Evolutionary conservation across 2,329 filamentous ascomycete species (phyloP).

Genomic region (Fusarium agapanthi): DNA sequence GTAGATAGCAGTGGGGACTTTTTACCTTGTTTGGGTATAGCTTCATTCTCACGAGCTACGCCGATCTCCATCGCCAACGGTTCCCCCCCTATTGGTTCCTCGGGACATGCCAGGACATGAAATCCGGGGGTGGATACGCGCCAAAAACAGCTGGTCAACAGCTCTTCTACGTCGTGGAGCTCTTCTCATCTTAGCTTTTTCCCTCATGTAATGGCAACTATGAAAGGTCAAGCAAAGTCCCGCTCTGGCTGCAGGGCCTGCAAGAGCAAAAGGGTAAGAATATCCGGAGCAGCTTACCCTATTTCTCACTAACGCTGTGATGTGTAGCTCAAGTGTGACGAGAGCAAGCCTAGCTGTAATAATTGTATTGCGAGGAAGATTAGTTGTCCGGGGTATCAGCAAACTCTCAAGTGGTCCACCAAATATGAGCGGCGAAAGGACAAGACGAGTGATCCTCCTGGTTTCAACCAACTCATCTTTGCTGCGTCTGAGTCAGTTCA

Average conservation of each 20-base stretch:
- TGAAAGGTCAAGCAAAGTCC: constrained; percentile 26
- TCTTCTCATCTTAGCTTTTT: background rate
- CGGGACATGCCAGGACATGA: background rate
- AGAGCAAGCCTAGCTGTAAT: constrained; percentile 15
- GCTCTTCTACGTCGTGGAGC: constrained; percentile 9
- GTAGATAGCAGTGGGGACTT: constrained; percentile 19
- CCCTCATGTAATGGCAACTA: background rate
- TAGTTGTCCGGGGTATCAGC: constrained; percentile 24
- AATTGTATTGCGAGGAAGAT: constrained; percentile 8
- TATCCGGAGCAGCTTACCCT: background rate
- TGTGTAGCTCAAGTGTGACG: constrained; percentile 26
- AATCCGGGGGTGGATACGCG: constrained; percentile 14
- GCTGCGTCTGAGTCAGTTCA: constrained; percentile 23
- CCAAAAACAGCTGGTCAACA: background rate
- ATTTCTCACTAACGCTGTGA: background rate
- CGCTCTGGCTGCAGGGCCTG: constrained; percentile 24
- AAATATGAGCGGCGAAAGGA: constrained; percentile 20
- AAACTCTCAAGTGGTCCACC: constrained; percentile 30
- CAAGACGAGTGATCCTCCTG: constrained; percentile 7
- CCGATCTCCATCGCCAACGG: background rate
- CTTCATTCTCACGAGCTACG: background rate
- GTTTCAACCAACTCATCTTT: constrained; percentile 17
- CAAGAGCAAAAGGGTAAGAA: constrained; percentile 18
- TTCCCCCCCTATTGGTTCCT: constrained; percentile 14
- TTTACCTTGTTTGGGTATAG: constrained; percentile 29